Conservation (phyloP, 1,139 yeast genomes). For the Sugiyamaella xylanicola region DNA sequence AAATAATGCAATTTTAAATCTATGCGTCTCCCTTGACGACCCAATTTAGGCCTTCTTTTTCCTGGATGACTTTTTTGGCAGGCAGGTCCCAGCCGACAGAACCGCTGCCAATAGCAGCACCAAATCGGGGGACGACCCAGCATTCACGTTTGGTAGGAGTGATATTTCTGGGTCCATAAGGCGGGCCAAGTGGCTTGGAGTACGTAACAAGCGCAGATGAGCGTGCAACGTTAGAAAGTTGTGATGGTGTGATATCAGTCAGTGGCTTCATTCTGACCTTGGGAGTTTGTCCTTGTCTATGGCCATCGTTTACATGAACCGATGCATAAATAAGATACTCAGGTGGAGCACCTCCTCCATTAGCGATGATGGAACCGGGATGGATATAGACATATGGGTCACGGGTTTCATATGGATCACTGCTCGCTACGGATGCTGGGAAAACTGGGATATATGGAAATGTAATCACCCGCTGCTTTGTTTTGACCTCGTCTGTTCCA, state of each 20-base stretch:
- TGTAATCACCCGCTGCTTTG: slow-evolving; percentile 57
- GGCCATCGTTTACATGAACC: slow-evolving; percentile 49
- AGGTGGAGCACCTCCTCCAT: slow-evolving; percentile 68
- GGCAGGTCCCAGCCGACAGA: slow-evolving; percentile 94
- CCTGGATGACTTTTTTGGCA: slow-evolving; percentile 74
- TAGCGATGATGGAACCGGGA: slow-evolving; percentile 65
- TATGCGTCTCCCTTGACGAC: slow-evolving; percentile 28
- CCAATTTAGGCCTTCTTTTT: slow-evolving; percentile 49
- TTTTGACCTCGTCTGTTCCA: slow-evolving; percentile 53
- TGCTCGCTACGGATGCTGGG: slow-evolving; percentile 49
- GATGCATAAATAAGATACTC: slow-evolving; percentile 71
- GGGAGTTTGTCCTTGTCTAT: slow-evolving; percentile 46
- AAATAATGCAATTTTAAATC: slow-evolving; percentile 9
- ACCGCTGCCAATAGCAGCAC: slow-evolving; percentile 80
- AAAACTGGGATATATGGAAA: slow-evolving; percentile 76
- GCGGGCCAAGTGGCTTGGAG: slow-evolving; percentile 90
- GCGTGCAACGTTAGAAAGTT: slow-evolving; percentile 76
- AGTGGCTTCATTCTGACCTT: slow-evolving; percentile 66
- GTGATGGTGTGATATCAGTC: slow-evolving; percentile 73
- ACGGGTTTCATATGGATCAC: slow-evolving; percentile 39
- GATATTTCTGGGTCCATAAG: slow-evolving; percentile 75
- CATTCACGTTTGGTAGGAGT: slow-evolving; percentile 68
- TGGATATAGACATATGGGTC: slow-evolving; percentile 73
- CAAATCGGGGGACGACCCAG: slow-evolving; percentile 88
- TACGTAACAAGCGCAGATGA: slow-evolving; percentile 72